Evolutionary conservation across 1,284 basidiomycete genomes (phyloP).

Genomic region (Vanrija sp.): DNA sequence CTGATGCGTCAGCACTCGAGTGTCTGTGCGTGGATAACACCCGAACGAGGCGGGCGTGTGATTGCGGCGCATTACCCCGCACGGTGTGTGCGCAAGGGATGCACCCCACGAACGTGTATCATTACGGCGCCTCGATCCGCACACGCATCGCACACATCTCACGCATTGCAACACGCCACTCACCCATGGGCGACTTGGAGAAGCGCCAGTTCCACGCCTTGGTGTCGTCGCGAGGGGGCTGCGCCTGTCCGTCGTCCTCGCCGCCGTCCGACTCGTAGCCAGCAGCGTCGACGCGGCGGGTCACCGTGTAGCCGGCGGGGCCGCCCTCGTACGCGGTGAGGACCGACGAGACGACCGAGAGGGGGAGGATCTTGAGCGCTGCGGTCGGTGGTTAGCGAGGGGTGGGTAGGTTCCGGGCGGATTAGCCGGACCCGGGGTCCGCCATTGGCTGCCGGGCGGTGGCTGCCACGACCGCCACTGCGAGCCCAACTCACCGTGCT

Average conservation of each 20-base stretch:
- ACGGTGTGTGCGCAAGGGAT: too few species aligned
- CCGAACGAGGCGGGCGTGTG: too few species aligned
- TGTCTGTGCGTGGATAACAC: background rate
- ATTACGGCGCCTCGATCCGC: background rate
- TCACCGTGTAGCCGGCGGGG: constrained; percentile 22
- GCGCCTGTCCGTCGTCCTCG: constrained; percentile 26
- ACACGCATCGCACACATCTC: background rate
- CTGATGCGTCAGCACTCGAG: constrained; percentile 13
- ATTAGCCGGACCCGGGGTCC: too few species aligned
- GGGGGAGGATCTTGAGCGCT: constrained; percentile 44
- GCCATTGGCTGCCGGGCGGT: too few species aligned
- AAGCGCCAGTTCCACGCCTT: constrained; percentile 45
- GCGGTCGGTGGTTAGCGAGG: background rate
- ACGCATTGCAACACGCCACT: constrained; percentile 7
- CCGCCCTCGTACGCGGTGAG: constrained; percentile 44
- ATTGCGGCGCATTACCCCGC: too few species aligned
- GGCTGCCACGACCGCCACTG: background rate
- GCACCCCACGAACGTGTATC: too few species aligned
- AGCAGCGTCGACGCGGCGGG: constrained; percentile 32
- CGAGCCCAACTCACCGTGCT: constrained; percentile 35
- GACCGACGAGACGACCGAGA: constrained; percentile 37
- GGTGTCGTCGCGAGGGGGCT: constrained; percentile 25
- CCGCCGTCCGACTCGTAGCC: constrained; percentile 48
- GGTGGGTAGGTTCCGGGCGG: too few species aligned
- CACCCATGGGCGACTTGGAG: constrained; percentile 50